Evolutionary conservation across 2,329 filamentous ascomycete genomes (phyloP).

Genomic region (Aspergillus amoenus): DNA sequence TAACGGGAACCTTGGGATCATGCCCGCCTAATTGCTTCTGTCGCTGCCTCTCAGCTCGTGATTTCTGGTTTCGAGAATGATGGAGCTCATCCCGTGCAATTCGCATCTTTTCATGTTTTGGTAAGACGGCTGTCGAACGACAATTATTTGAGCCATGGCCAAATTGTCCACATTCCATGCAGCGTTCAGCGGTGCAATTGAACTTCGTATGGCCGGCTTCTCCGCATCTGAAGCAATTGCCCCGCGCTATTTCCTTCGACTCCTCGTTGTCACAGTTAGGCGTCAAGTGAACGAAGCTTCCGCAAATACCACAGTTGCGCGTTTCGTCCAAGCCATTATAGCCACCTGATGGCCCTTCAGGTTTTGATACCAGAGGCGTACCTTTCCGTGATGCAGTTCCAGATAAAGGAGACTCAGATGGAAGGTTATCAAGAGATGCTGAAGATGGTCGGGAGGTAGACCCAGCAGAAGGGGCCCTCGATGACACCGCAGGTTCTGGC

Average conservation of each 20-base stretch:
- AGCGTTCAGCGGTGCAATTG: constrained; percentile 43
- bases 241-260: constrained; percentile 37
- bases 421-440: constrained; percentile 22
- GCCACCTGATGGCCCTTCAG: constrained; percentile 45
- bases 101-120: constrained; percentile 35
- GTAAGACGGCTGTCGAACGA: constrained; percentile 32
- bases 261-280: constrained; percentile 47
- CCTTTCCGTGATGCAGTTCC: constrained; percentile 26
- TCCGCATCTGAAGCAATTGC: constrained; percentile 45
- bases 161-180: constrained; percentile 44
- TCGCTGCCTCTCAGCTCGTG: constrained; percentile 38
- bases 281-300: constrained; percentile 46
- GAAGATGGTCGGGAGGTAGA: constrained; percentile 35
- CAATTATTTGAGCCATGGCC: constrained; percentile 42
- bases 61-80: constrained; percentile 34
- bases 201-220: constrained; percentile 37
- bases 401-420: constrained; percentile 19
- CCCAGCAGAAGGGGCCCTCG: constrained; percentile 21
- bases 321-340: constrained; percentile 43
- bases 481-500: constrained; percentile 10
- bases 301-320: constrained; percentile 45
- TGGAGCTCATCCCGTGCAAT: constrained; percentile 39
- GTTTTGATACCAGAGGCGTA: constrained; percentile 24
- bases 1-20: constrained; percentile 44
- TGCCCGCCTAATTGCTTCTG: constrained; percentile 45